A percentile compares a stretch with the other conserved stretches of the same genome.
phyloP scores from a whole-genome alignment of 148 eudicot species.

The Polygonum aviculare region DNA sequence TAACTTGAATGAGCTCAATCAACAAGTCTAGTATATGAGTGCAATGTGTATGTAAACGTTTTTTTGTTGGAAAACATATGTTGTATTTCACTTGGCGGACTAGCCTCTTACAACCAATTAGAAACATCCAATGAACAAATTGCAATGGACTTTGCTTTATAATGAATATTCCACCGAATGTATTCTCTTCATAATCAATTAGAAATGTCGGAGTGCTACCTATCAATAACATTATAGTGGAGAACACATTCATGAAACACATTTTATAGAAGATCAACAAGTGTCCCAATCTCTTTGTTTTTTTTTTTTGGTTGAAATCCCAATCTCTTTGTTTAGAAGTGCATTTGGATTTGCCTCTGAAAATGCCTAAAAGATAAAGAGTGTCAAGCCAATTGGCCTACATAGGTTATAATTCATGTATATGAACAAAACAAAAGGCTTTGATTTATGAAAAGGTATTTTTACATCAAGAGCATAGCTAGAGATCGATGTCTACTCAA shows the following conservation, averaged over 20 bases:
- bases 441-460: neutral
- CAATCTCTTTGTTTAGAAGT: neutral
- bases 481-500: neutral
- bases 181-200: neutral
- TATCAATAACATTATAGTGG: slow-evolving; percentile 2
- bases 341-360: neutral
- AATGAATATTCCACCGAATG: neutral
- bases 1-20: no score
- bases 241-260: neutral
- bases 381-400: neutral
- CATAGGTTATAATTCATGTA: neutral
- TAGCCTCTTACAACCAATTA: neutral
- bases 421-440: neutral
- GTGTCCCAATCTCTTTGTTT: neutral
- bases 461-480: neutral
- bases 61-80: neutral
- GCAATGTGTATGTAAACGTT: neutral
- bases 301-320: no score
- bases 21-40: neutral
- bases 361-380: neutral
- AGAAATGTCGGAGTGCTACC: neutral
- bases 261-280: neutral
- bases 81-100: neutral
- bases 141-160: neutral
- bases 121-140: neutral